Percentiles rank a stretch among this genome's conserved stretches.
Evolutionary conservation across 2,329 filamentous ascomycete species (phyloP).

Genomic region (Ilyonectria destructans): DNA sequence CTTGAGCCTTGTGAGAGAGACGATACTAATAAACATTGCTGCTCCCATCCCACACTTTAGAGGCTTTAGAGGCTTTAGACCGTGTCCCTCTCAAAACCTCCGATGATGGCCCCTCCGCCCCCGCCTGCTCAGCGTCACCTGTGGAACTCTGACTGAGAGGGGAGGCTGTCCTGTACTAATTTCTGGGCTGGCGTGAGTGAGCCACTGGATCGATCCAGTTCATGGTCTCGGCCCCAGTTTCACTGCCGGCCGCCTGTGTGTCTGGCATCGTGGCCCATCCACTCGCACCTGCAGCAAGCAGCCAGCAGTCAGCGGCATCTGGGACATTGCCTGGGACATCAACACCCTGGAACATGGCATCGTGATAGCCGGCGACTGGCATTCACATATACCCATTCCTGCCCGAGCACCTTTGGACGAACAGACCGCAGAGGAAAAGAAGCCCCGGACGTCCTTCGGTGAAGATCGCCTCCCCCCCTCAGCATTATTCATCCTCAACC

Average conservation of each 20-base stretch:
- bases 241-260: slow-evolving; percentile 22
- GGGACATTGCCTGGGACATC: slow-evolving; percentile 13
- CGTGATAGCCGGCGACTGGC: slow-evolving; percentile 10
- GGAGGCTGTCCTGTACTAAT: neutral
- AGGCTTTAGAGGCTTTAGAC: slow-evolving; percentile 7
- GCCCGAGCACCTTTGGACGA: slow-evolving; percentile 8
- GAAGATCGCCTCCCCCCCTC: slow-evolving; percentile 9
- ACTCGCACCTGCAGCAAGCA: slow-evolving; percentile 24
- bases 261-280: slow-evolving; percentile 17
- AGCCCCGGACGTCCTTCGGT: slow-evolving; percentile 10
- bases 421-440: neutral
- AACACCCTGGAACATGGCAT: slow-evolving; percentile 21
- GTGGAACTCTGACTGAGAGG: slow-evolving; percentile 19
- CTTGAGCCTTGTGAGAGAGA: neutral
- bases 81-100: slow-evolving; percentile 7
- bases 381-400: slow-evolving; percentile 14
- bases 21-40: neutral
- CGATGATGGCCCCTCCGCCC: slow-evolving; percentile 6
- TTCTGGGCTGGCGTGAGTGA: neutral
- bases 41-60: slow-evolving; percentile 16
- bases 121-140: slow-evolving; percentile 10
- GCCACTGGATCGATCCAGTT: slow-evolving; percentile 20
- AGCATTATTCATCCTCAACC: slow-evolving; percentile 6
- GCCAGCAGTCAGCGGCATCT: slow-evolving; percentile 12
- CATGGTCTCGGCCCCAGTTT: slow-evolving; percentile 27